These are phyloP conservation scores for Simplicillium aogashimaense DNA, from an alignment of 2,329 filamentous ascomycete genomes.

Conservation along the genomic window DNA sequence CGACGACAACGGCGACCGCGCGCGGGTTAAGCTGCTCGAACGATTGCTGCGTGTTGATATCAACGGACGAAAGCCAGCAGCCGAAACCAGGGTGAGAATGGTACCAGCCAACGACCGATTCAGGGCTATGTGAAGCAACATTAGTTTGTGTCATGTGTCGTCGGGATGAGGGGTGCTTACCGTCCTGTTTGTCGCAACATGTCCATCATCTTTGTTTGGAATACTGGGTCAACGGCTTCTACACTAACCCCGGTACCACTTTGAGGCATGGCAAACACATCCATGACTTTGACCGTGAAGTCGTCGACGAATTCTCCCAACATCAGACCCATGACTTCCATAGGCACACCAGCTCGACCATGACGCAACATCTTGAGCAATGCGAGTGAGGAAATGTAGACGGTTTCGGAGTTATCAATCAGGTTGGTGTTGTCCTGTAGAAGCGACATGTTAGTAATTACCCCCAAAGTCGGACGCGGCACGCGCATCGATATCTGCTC, in stretches of 20 bases:
- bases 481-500: neutral
- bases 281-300: slow-evolving; percentile 95
- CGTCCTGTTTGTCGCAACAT: slow-evolving; percentile 96
- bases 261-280: slow-evolving; percentile 99
- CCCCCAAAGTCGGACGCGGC: neutral
- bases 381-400: slow-evolving; percentile 96
- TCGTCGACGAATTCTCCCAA: slow-evolving; percentile 97
- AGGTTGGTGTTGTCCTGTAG: slow-evolving; percentile 75
- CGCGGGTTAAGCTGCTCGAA: slow-evolving; percentile 97
- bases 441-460: slow-evolving; percentile 7
- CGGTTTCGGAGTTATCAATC: slow-evolving; percentile 98
- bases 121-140: slow-evolving; percentile 49
- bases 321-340: slow-evolving; percentile 99
- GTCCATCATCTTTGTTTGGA: slow-evolving; percentile 99
- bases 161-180: slow-evolving; percentile 36
- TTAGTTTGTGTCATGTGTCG: slow-evolving; percentile 8
- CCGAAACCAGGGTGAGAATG: slow-evolving; percentile 98
- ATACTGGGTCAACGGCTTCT: slow-evolving; percentile 95
- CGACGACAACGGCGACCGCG: slow-evolving; percentile 94
- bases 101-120: slow-evolving; percentile 98
- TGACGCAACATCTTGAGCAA: slow-evolving; percentile 98
- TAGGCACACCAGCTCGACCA: slow-evolving; percentile 92
- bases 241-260: slow-evolving; percentile 97
- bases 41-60: slow-evolving; percentile 99
- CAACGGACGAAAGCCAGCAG: slow-evolving; percentile 97